Evolutionary conservation across 164 flowering plant genomes (phyloP), one percentile per base, ranked within the genome.

Genomic region (Nymphaea colorata): DNA sequence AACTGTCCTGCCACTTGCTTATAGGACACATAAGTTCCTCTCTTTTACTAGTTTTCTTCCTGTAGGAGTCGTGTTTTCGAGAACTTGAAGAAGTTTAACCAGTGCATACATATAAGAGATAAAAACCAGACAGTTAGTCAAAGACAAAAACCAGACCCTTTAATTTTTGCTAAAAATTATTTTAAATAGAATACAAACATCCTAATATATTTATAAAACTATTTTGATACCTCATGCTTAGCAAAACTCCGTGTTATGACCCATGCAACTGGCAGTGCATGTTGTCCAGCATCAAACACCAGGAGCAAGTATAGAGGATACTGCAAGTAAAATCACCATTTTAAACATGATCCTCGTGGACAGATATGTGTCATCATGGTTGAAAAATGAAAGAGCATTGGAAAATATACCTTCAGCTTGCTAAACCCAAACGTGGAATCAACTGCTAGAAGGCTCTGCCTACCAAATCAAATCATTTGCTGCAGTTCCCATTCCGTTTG

Each of bases 401-500:
- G 8, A 36, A 36, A 16, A 15, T 68, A 71, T 76, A 91, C 99
- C 90, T 88, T 91, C 41, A 91, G 96, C 75, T 85, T 90, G 74
- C 87, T 94, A 64, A 94, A 82, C 43, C 98, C 99, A 83, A 94
- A 94, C 43, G 92, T 87, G 60, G 96, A 94, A 77, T 94, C 97
- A 66, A 81, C 86, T 5, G 97, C 96, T 64, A 94, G 76, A 61
- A 91, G 84, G 79, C 88, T 87, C 64, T 82, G 86, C 77, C 89
- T 86, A 10, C 98, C 97, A 84, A 91, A 94, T 41, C 99, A 91
- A 66, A 90, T 77, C 97, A 94, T 90, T 67, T 94, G 98, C 66
- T 90, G 95, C 77, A 94, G 68, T 75, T 90, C 98, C 99, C 99
- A 94, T 73, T 94, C 98, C 5, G 99, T 88, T 77, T 94, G 99